Conservation (phyloP, 2,329 filamentous ascomycete species). For the Talaromyces islandicus region DNA sequence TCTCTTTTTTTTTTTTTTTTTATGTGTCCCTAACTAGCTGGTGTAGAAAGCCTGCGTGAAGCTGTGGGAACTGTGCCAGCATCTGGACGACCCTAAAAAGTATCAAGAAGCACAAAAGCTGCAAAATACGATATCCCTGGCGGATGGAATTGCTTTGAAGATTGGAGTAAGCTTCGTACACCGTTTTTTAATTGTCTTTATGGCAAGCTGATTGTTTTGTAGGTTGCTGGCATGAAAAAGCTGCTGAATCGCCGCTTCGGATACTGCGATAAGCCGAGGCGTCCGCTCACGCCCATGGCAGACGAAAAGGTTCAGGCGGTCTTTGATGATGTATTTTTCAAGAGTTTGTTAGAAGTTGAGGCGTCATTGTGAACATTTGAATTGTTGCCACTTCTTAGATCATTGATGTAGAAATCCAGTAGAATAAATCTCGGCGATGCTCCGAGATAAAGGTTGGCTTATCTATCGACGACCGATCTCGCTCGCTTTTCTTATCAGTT, state of each 20-base stretch:
- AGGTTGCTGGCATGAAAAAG: background rate
- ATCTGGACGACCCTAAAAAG: background rate
- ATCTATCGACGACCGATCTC: background rate
- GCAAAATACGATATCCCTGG: conserved; percentile 1
- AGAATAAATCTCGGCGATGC: background rate
- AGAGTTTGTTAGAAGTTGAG: background rate
- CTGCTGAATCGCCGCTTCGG: background rate
- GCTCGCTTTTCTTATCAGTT: background rate
- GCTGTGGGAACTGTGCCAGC: conserved; percentile 1
- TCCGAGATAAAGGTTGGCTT: background rate
- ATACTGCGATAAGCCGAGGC: background rate
- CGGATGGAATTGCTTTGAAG: conserved; percentile 1
- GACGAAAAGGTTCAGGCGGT: background rate
- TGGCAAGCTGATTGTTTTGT: background rate
- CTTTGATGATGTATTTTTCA: background rate
- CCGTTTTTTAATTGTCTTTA: background rate
- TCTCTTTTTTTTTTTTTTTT: no score
- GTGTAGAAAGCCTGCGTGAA: conserved; percentile 3
- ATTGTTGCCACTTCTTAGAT: background rate
- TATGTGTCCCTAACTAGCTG: background rate
- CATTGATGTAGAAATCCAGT: no score
- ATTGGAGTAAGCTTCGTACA: background rate
- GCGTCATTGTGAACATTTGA: background rate
- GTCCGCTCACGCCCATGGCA: background rate
- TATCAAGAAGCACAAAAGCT: conserved; percentile 4